Evolutionary conservation across 768 basidiomycete species (phyloP), one percentile per base, ranked within the genome.

Genomic region (Clitopilus passeckerianus): DNA sequence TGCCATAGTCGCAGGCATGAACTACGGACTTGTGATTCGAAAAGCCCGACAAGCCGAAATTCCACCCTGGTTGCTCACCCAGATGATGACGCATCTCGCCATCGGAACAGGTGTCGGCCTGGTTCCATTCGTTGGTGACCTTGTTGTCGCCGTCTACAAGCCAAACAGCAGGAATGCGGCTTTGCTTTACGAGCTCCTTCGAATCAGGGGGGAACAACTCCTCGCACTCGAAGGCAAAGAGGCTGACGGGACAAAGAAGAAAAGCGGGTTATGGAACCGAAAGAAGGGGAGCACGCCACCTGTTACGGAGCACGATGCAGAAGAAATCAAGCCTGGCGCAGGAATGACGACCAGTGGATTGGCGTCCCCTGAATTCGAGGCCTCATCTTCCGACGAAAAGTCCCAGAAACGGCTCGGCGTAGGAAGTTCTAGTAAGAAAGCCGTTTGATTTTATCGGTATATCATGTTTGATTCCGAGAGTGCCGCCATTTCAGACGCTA

Each of bases 161-260:
- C 86, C 93, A 18, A 98, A 98, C 72, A 90, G 87, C 15, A 80
- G 95, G 61, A 97, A 98, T 66, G 95, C 93, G 10, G 82, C 82
- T 5, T 74, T 97, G 53, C 77, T 98, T 53, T 93, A 95, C 67
- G 92, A 94, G 70, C 94, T 84, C 71, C 73, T 97, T 57, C 80
- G 87, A 34, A 77, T 91, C 30, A 80, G 95, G 50, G 93, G 91
- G 0, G 86, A 89, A 66, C 85, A 79, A 66, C 68, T 93, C 54
- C 85, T 80, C 68, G 63, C 79, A 60, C 72, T 79, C 58, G 77
- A 74, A 0, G 76, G 68, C 20, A 65, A 64, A 27, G 70, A 66
- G 55, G 61, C 63, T 37, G 63, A 57, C 14, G 62, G 22, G 50
- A 64, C 57, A 20, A 53, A 34, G 22, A 53, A 52, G 56, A 62